A percentile compares a stretch with the other conserved stretches of the same genome.
phyloP scores from a whole-genome alignment of 768 basidiomycete genomes.

The Pholiota molesta region DNA sequence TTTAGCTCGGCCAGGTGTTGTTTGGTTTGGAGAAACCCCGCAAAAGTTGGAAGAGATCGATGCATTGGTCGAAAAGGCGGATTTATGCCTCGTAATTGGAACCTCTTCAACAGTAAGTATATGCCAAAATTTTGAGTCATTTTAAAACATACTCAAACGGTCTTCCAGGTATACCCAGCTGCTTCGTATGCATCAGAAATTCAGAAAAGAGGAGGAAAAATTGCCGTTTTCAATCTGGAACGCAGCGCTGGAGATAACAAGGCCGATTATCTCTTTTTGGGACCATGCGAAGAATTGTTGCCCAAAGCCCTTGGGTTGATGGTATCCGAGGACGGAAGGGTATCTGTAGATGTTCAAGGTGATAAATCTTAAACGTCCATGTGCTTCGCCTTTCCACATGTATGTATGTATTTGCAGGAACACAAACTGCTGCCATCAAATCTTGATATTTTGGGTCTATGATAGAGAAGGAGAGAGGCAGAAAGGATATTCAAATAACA shows the following conservation, averaged over 20 bases:
- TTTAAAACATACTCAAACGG: background rate
- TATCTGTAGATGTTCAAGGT: slow-evolving; percentile 12
- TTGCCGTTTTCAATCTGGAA: slow-evolving; percentile 44
- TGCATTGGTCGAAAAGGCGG: slow-evolving; percentile 43
- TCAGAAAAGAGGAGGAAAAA: slow-evolving; percentile 36
- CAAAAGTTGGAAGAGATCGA: slow-evolving; percentile 42
- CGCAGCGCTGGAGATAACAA: slow-evolving; percentile 36
- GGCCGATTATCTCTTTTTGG: slow-evolving; percentile 54
- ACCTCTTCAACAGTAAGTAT: slow-evolving; percentile 53
- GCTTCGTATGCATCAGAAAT: slow-evolving; percentile 39
- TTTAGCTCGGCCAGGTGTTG: slow-evolving; percentile 54
- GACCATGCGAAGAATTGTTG: slow-evolving; percentile 50
- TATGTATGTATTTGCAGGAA: background rate
- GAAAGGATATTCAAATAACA: background rate
- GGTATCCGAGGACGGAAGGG: slow-evolving; percentile 16
- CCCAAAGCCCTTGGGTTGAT: slow-evolving; percentile 40
- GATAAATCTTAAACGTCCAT: background rate
- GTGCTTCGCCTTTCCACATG: background rate
- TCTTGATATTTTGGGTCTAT: background rate
- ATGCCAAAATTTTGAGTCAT: background rate
- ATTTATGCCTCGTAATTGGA: slow-evolving; percentile 57
- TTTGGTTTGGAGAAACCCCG: slow-evolving; percentile 60
- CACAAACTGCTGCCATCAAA: background rate
- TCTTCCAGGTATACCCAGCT: slow-evolving; percentile 45
- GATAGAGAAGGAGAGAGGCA: background rate